Evolutionary conservation across 805 yeast genomes (phyloP).

Genomic region (Isabelozyma pseudorhagii): DNA sequence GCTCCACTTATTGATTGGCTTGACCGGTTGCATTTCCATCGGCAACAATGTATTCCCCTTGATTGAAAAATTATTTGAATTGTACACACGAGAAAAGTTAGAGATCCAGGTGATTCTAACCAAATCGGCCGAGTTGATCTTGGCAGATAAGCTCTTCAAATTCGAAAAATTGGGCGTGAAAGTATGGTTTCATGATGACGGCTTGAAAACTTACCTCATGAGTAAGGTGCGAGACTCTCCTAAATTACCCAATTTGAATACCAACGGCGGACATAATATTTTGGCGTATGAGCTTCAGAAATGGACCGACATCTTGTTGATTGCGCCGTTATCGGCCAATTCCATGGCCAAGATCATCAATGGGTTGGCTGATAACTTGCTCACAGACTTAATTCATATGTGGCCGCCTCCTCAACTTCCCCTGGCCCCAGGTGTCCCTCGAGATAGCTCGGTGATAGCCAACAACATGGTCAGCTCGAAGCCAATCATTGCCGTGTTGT

Average conservation of each 20-base stretch:
- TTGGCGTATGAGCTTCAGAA: conserved; percentile 16
- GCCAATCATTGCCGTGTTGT: conserved; percentile 21
- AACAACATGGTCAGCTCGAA: conserved; percentile 15
- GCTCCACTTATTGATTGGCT: conserved; percentile 20
- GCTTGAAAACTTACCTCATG: conserved; percentile 10
- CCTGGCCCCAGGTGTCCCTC: not conserved
- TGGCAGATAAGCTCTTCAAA: conserved; percentile 14
- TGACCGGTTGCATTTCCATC: conserved; percentile 21
- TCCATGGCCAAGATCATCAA: conserved; percentile 21
- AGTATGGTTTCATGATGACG: conserved; percentile 22
- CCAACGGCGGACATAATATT: conserved; percentile 7
- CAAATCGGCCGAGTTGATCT: conserved; percentile 18
- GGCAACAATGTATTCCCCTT: conserved; percentile 17
- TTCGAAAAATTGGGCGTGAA: conserved; percentile 20
- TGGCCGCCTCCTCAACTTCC: conserved; percentile 18
- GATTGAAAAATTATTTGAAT: conserved; percentile 20
- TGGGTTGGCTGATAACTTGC: conserved; percentile 21
- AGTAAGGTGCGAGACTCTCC: conserved; percentile 6
- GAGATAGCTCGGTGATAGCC: conserved; percentile 7
- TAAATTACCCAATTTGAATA: not conserved
- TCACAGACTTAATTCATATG: conserved; percentile 17
- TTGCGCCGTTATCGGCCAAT: conserved; percentile 23
- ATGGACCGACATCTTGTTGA: conserved; percentile 25
- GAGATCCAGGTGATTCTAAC: conserved; percentile 24
- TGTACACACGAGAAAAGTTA: conserved; percentile 15